phyloP scores from a whole-genome alignment of 2,329 filamentous ascomycete genomes.

The Neophaeococcomyces mojaviensis region DNA sequence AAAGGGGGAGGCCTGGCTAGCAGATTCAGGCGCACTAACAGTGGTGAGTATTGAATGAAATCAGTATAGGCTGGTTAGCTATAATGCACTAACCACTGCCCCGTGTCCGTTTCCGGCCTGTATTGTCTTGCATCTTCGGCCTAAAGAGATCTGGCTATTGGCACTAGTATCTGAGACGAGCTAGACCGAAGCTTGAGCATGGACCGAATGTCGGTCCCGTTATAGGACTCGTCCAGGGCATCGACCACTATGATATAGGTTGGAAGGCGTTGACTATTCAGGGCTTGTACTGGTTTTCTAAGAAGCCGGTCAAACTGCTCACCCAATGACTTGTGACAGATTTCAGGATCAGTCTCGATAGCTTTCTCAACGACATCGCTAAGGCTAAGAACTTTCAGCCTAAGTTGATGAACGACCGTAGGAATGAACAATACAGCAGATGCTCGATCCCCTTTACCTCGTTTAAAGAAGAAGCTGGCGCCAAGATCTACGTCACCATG shows the following conservation, averaged over 20 bases:
- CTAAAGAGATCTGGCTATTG: too few species aligned
- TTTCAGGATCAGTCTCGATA: conserved; percentile 24
- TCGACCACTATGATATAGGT: conserved; percentile 24
- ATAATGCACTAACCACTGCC: too few species aligned
- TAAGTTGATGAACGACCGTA: conserved; percentile 34
- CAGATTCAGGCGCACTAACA: too few species aligned
- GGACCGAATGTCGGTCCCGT: conserved; percentile 16
- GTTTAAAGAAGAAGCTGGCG: too few species aligned
- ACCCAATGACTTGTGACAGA: conserved; percentile 23
- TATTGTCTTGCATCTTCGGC: too few species aligned
- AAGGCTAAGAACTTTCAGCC: conserved; percentile 24
- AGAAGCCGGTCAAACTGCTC: conserved; percentile 24
- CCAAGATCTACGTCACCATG: neutral
- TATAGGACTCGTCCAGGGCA: conserved; percentile 27
- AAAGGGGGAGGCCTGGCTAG: too few species aligned
- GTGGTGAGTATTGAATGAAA: too few species aligned
- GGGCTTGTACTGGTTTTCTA: conserved; percentile 20
- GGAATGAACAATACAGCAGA: conserved; percentile 33
- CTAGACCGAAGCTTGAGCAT: conserved; percentile 20
- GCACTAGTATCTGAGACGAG: conserved; percentile 18
- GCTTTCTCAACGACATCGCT: conserved; percentile 14
- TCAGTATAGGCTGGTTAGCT: too few species aligned
- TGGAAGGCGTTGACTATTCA: conserved; percentile 1
- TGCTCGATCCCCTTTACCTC: conserved; percentile 35
- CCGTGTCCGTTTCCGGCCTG: too few species aligned